Evolutionary conservation across 73 alveolate genomes (phyloP).

Genomic region (Uronychia binucleata): DNA sequence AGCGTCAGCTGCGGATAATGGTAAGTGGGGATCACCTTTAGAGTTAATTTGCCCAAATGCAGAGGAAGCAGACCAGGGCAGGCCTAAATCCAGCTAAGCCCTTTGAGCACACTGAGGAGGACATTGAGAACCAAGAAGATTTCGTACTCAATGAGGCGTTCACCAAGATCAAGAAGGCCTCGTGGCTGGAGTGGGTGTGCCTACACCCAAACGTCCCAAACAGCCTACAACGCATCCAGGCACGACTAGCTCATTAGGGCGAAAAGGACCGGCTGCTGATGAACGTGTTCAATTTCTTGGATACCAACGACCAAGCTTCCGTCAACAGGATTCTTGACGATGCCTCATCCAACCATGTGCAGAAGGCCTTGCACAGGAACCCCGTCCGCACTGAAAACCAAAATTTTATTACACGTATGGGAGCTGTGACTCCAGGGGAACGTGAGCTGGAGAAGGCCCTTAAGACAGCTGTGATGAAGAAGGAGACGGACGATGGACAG

Average conservation of each 20-base stretch:
- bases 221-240: conserved; percentile 33
- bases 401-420: conserved; percentile 7
- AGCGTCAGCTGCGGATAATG: conserved; percentile 21
- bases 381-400: conserved; percentile 16
- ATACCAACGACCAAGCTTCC: conserved; percentile 39
- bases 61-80: conserved; percentile 6
- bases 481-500: not conserved
- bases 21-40: too few relatives aligned
- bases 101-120: conserved; percentile 11
- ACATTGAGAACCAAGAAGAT: not conserved
- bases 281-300: conserved; percentile 35
- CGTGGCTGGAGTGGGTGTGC: conserved; percentile 50
- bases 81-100: conserved; percentile 9
- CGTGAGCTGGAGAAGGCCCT: conserved; percentile 18
- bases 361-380: conserved; percentile 29
- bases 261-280: conserved; percentile 23
- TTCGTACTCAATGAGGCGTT: conserved; percentile 9
- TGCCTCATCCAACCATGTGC: conserved; percentile 27
- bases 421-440: conserved; percentile 6
- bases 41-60: not conserved
- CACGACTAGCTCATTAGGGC: too few relatives aligned
- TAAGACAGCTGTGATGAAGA: conserved; percentile 1
- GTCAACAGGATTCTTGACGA: conserved; percentile 45
- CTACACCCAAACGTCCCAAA: conserved; percentile 8
- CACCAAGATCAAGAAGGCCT: conserved; percentile 47